Conservation (phyloP, 192 early-diverging fungal species). For the Entomortierella beljakovae region DNA sequence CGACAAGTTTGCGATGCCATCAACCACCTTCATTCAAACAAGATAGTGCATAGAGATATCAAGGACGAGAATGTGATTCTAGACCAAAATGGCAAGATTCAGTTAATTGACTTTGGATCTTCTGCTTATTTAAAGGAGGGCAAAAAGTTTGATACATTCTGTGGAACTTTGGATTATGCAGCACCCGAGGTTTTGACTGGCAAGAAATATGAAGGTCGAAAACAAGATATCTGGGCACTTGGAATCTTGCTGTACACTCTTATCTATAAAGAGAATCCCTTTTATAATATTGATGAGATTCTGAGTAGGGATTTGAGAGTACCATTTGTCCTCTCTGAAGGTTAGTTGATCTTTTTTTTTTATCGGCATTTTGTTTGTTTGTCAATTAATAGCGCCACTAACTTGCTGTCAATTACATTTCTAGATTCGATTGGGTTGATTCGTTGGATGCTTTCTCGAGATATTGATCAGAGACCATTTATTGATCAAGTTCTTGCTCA, state of each 20-base stretch:
- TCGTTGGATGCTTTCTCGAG: slow-evolving; percentile 78
- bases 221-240: slow-evolving; percentile 88
- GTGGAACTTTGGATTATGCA: slow-evolving; percentile 82
- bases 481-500: slow-evolving; percentile 81
- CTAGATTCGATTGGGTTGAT: slow-evolving; percentile 71
- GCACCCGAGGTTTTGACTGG: slow-evolving; percentile 77
- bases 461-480: slow-evolving; percentile 76
- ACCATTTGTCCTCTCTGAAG: slow-evolving; percentile 66
- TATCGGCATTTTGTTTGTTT: slow-evolving; percentile 1
- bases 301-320: slow-evolving; percentile 65
- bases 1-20: slow-evolving; percentile 68
- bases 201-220: slow-evolving; percentile 76
- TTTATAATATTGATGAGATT: slow-evolving; percentile 76
- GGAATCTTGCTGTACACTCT: slow-evolving; percentile 83
- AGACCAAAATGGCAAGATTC: slow-evolving; percentile 66
- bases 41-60: slow-evolving; percentile 86
- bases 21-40: slow-evolving; percentile 68
- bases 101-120: slow-evolving; percentile 88
- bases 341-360: slow-evolving; percentile 29
- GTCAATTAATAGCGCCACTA: not conserved
- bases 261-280: slow-evolving; percentile 79
- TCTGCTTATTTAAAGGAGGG: slow-evolving; percentile 68
- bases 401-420: not conserved
- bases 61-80: slow-evolving; percentile 93
- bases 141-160: slow-evolving; percentile 74